These are phyloP conservation scores for Botrytis fabae DNA, from an alignment of 2,329 filamentous ascomycete genomes.

Conservation along the genomic window DNA sequence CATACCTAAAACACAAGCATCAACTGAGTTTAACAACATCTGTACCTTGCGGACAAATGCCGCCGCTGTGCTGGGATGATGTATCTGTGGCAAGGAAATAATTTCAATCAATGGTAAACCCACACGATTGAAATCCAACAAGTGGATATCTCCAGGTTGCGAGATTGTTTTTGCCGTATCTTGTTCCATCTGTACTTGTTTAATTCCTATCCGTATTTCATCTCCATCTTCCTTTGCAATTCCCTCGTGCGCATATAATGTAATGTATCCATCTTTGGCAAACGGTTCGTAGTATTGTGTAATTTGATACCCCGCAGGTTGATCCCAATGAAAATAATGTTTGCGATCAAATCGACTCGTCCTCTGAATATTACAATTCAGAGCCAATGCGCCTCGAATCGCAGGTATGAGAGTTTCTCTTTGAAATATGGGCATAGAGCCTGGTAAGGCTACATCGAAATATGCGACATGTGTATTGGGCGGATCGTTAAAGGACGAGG, in stretches of 20 bases:
- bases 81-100: slow-evolving; percentile 87
- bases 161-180: slow-evolving; percentile 94
- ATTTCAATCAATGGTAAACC: slow-evolving; percentile 92
- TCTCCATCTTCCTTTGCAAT: slow-evolving; percentile 73
- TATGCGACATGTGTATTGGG: slow-evolving; percentile 86
- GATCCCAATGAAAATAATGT: slow-evolving; percentile 99
- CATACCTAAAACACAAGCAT: slow-evolving; percentile 89
- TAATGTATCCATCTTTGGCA: slow-evolving; percentile 69
- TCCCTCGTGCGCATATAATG: slow-evolving; percentile 72
- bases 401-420: slow-evolving; percentile 81
- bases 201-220: slow-evolving; percentile 74
- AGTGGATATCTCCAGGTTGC: slow-evolving; percentile 69
- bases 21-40: slow-evolving; percentile 72
- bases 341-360: slow-evolving; percentile 90
- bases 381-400: slow-evolving; percentile 81
- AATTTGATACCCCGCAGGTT: slow-evolving; percentile 94
- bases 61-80: slow-evolving; percentile 82
- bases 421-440: slow-evolving; percentile 85
- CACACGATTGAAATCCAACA: slow-evolving; percentile 92
- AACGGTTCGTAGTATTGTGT: slow-evolving; percentile 88
- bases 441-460: slow-evolving; percentile 88
- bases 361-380: slow-evolving; percentile 75
- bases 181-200: slow-evolving; percentile 96
- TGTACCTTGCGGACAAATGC: slow-evolving; percentile 89
- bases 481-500: slow-evolving; percentile 62